Evolutionary conservation across 805 yeast genomes (phyloP), one percentile per base, ranked within the genome.

Genomic region (Candida schatavii): DNA sequence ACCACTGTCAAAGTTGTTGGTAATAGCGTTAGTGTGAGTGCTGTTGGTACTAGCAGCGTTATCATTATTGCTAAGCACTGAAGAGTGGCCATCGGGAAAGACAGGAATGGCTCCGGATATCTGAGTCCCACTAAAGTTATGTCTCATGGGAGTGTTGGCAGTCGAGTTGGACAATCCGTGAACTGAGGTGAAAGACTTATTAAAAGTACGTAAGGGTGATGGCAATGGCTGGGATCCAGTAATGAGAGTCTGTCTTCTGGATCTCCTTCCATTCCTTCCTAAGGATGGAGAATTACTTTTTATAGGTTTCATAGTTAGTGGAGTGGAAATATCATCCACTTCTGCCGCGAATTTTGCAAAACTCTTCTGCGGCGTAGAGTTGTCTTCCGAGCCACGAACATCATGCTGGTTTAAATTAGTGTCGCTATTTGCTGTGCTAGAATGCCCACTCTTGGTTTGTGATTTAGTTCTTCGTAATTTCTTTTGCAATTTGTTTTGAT

Each of bases 171-270:
- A 61, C 41, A 64, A 52, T 17, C 63, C 68, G 39, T 58, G 63
- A n/a, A 59, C 62, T 42, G 56, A 66, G 21, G 66, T 59, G 46
- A 66, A 67, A 17, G 71, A 59, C 46, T 66, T 68, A 48, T 66
- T 68, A 46, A 68, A 69, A 1, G 91, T 76, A 40, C 90, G 70
- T 37, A 88, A 68, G 1, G 97, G 96, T 0, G 95, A 85, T 3
- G 97, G 96, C 43, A 89, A 68, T 2, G 97, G 97, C 61, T 89
- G 96, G 0, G 96, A 88, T 0, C 96, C 96, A 0, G 95, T 86
- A 37, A 89, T 83, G 19, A 89, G 64, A 0, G 95, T 82, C 48
- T 81, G 83, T 30, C 91, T 66, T 54, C 95, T 74, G 26, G 87
- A 69, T 40, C 85, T 58, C 35, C 85, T 54, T 4, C 74, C 74